A percentile compares a stretch with the other conserved stretches of the same genome.
Conservation (phyloP, 139 green algal species). For the Asterochloris sp. region DNA sequence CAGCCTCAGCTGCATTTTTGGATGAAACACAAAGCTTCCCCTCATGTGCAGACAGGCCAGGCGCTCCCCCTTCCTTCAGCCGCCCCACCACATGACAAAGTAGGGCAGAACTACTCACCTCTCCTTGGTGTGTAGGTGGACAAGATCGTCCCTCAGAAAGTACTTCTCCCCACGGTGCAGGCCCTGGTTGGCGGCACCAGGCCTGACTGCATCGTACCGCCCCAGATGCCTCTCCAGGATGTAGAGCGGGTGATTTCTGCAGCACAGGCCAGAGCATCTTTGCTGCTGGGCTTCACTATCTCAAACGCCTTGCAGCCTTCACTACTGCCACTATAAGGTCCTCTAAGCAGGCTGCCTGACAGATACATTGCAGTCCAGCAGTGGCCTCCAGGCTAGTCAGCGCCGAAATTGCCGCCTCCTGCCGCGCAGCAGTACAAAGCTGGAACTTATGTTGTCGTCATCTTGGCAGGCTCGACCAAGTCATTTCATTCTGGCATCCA, state of each 20-base stretch:
- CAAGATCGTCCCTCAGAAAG: constrained; percentile 53
- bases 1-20: too few species aligned
- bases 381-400: too few species aligned
- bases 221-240: constrained; percentile 78
- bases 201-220: constrained; percentile 64
- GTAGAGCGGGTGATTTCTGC: constrained; percentile 54
- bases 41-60: too few species aligned
- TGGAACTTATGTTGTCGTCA: too few species aligned
- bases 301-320: neutral
- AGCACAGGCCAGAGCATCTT: neutral
- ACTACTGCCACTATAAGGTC: neutral
- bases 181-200: constrained; percentile 41
- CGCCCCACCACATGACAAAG: neutral
- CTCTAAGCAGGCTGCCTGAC: neutral
- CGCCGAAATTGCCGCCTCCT: too few species aligned
- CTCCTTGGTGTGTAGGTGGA: constrained; percentile 67
- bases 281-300: neutral
- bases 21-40: too few species aligned
- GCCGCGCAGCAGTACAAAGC: too few species aligned
- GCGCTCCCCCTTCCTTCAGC: neutral
- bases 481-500: too few species aligned
- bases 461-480: too few species aligned
- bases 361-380: too few species aligned
- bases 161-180: constrained; percentile 70
- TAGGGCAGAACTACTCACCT: constrained; percentile 32